Evolutionary conservation across 305 asterid genomes (phyloP), one percentile per base, ranked within the genome.

Genomic region (Fraxinus sp.): DNA sequence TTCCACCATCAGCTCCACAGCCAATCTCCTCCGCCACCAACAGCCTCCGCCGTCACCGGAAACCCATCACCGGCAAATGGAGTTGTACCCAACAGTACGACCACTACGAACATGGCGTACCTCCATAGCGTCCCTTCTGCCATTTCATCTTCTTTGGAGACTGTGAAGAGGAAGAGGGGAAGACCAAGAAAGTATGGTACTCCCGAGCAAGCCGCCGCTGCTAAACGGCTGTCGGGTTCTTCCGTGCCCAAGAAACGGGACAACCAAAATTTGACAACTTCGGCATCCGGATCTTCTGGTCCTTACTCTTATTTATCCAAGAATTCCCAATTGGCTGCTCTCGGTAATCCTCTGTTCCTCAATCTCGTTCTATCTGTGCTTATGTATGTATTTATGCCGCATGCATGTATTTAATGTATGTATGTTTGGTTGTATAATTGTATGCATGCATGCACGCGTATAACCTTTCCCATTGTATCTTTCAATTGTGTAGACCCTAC

Each of bases 161-260:
- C 87, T 9, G 89, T 81, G 52, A 88, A 89, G 86, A 81, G 90
- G 84, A 91, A 88, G 86, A 84, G 94, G 49, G 94, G 94, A 4
- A 86, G 94, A 52, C 94, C 94, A 0, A 87, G 94, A 35, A 91
- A 91, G 87, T 91, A 91, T 52, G 80, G 86, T 4, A 87, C 93
- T 3, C 94, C 93, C 0, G 93, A 89, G 76, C 90, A 89, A 62
- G 93, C 92, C 14, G 93, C 94, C 2, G 90, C 89, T n/a, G 94
- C 94, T 1, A 91, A 89, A 88, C 83, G 92, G 78, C 82, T 84
- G 2, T 86, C 92, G 8, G 30, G 74, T 8, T 79, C 83, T n/a
- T 64, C 84, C 22, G 36, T 83, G 55, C 87, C 74, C 36, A 66
- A 66, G 74, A 88, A 85, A 78, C 88, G 85, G 72, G 90, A 86